Evolutionary conservation across 1,284 basidiomycete species (phyloP), one percentile per base, ranked within the genome.

Genomic region (Papiliotrema flavescens): DNA sequence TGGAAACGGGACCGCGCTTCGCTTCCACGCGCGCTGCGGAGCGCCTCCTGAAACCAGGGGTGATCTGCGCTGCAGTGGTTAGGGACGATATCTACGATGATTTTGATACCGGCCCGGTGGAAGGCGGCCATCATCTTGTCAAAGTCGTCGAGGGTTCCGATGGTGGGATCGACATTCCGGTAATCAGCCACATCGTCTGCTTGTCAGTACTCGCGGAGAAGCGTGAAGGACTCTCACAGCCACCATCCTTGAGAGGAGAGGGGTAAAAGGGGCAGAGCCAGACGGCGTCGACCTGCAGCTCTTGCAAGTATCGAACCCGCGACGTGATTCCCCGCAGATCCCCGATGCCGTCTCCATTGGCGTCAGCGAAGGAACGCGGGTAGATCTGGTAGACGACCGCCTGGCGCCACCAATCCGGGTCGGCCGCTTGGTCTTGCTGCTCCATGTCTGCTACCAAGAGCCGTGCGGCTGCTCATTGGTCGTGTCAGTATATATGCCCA

Each of bases 51-150:
- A 77, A 89, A 90, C 88, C 88, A 90, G 19, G 79, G 80, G 61
- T 89, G 87, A 82, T 87, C 82, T 73, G 87, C 84, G 2, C 85
- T 88, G 6, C 83, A 84, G 72, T 89, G 88, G 71, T 89, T 90
- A n/a, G 86, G 84, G 28, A 89, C 88, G 2, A 90, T 81, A 69
- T 89, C 87, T 79, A 89, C 85, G 80, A 89, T 82, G 47, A 88
- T 78, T 65, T 86, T 87, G 82, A 90, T 85, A 0, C 83, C 85
- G 43, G 83, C 80, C 22, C 79, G 70, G 59, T 89, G 85, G 45
- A 83, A 79, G 5, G 80, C 83, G 20, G 78, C 68, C 49, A 86
- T 74, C 47, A 89, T 79, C 15, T 72, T 78, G 62, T 89, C 86
- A 81, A 85, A 87, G 64, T 90, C 86, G 4, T 78, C 79, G n/a